Conservation (phyloP, 352 stramenopile species). For the Pythium coloratum region DNA sequence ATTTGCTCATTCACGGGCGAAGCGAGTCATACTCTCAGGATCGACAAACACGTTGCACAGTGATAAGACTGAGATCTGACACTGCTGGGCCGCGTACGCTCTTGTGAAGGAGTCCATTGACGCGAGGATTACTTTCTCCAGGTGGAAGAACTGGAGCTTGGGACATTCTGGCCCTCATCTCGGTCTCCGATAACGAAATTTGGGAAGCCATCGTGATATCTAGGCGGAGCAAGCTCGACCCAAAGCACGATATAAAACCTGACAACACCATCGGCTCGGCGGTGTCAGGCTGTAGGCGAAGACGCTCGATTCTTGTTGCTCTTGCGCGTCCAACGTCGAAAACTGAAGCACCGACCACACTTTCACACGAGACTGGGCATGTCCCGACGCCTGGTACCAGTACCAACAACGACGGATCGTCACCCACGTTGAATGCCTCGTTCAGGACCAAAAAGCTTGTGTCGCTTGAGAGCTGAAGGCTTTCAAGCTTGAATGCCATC, state of each 20-base stretch:
- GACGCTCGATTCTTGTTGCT: not conserved
- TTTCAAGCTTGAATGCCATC: not conserved
- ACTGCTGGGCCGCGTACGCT: not conserved
- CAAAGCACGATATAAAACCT: not conserved
- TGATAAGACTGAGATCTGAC: not conserved
- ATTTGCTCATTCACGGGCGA: not conserved
- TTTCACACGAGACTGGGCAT: constrained; percentile 5
- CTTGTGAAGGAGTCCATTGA: not conserved
- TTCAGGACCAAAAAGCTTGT: not conserved
- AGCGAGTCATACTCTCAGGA: not conserved
- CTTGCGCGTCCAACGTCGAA: not conserved
- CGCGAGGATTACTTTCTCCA: not conserved
- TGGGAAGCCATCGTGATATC: not conserved
- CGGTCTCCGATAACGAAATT: not conserved
- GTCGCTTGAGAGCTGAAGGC: not conserved
- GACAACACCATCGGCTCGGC: not conserved
- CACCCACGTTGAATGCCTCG: not conserved
- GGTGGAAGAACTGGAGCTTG: not conserved
- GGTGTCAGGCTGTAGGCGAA: not conserved
- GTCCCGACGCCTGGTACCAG: constrained; percentile 3
- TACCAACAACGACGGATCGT: not conserved
- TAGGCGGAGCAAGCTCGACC: not conserved
- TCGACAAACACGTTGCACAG: constrained; percentile 2
- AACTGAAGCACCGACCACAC: not conserved
- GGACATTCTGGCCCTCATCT: not conserved